Evolutionary conservation across 2,329 filamentous ascomycete species (phyloP).

Genomic region (Phaeosphaeria sp.): DNA sequence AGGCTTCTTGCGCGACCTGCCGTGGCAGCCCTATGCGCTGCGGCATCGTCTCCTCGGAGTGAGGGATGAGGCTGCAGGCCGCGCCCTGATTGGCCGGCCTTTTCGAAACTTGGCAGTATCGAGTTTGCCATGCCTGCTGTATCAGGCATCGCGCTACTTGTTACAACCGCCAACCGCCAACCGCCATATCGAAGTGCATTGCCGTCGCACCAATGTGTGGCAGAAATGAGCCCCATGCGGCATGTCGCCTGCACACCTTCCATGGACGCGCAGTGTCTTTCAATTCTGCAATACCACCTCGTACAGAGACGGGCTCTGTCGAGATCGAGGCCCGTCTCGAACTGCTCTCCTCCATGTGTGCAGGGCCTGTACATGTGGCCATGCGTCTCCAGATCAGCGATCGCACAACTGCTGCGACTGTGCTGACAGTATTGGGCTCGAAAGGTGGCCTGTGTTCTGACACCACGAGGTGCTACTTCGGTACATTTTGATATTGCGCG

Average conservation of each 20-base stretch:
- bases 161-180: not conserved
- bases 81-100: not conserved
- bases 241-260: not conserved
- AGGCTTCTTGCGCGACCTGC: not conserved
- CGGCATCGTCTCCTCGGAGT: not conserved
- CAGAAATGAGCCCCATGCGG: not conserved
- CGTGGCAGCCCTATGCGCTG: not conserved
- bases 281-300: not conserved
- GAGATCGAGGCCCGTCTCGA: not conserved
- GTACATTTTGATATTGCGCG: not conserved
- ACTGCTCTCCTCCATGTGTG: not conserved
- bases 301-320: not conserved
- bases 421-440: not conserved
- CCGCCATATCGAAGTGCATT: not conserved
- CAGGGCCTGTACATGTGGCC: not conserved
- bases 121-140: not conserved
- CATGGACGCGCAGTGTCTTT: not conserved
- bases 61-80: not conserved
- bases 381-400: not conserved
- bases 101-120: not conserved
- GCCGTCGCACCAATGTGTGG: constrained; percentile 2
- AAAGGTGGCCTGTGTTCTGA: not conserved
- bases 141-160: not conserved
- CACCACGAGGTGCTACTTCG: not conserved
- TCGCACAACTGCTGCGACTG: not conserved